Base-by-base conservation (phyloP, 2,329 filamentous ascomycete species). In the Fusarium proliferatum region DNA sequence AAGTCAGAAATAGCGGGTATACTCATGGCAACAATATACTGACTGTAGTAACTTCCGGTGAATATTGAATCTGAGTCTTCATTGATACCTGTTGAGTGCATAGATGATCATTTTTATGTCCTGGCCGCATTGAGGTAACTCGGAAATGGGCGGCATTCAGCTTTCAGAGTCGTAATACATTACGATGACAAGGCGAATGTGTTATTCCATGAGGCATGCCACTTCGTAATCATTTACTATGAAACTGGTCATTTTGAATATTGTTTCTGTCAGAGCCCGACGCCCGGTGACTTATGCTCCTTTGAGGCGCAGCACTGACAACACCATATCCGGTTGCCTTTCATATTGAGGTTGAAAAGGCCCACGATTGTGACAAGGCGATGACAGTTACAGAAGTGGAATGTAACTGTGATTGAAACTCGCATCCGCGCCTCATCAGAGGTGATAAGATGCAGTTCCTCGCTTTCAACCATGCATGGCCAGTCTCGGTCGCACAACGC, bases 51-150 rank as follows among this genome's bases (percentile, higher is more conserved):
- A 36, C n/a, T 51, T 28, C 17, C 45, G 23, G 45, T 21, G 17
- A 21, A 41, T 26, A 43, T n/a, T 38, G 52, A 39, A 16, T 9
- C 46, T 28, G 46, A 17, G n/a, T 19, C 15, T 59, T 56, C 28
- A 42, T 38, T 6, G 43, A 58, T 17, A 34, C 51, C 39, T 23
- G 48, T 43, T 26, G 23, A 30, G 52, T 41, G 42, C 46, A 55
- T 55, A 49, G 23, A 59, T 61, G 58, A 57, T 33, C 61, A 60
- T 71, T 74, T 67, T 70, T 67, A 74, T 67, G 45, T 60, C 43
- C 23, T 51, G 21, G 19, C 30, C 21, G 16, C 33, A 9, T 21
- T 34, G 28, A 56, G 48, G 16, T 23, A n/a, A 36, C 28, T 55
- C 38, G 39, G 33, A 28, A 48, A 59, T 28, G 21, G 17, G 48